Percentiles rank a stretch among this genome's conserved stretches.
Conservation (phyloP, 2,329 filamentous ascomycete species). For the Ustulina deusta region DNA sequence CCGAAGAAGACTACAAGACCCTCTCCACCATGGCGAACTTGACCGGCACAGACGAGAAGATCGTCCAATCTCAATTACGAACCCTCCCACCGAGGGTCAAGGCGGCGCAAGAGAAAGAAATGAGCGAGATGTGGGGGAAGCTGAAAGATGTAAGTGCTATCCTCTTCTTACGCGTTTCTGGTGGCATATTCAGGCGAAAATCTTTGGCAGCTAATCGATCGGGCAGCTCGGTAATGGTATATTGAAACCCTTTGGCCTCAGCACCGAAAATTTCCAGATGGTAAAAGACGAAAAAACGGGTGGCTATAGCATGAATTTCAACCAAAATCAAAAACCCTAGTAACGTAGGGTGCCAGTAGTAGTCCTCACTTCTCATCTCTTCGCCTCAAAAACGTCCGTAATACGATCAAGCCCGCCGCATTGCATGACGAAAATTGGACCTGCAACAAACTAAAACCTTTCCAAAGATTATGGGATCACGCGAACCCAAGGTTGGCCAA, state of each 20-base stretch:
- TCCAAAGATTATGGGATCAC: background rate
- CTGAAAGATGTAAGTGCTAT: conserved; percentile 75
- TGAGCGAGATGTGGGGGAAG: conserved; percentile 98
- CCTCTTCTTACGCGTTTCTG: background rate
- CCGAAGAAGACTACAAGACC: conserved; percentile 81
- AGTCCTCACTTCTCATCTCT: background rate
- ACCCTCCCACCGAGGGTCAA: conserved; percentile 77
- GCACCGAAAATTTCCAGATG: conserved; percentile 95
- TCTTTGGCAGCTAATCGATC: conserved; percentile 12
- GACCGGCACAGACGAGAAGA: conserved; percentile 72
- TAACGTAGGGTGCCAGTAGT: conserved; percentile 13
- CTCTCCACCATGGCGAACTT: conserved; percentile 72
- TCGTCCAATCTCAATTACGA: conserved; percentile 74
- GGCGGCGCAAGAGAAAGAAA: conserved; percentile 85
- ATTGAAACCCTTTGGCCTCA: conserved; percentile 91
- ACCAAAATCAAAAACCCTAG: conserved; percentile 53
- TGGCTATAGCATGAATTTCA: conserved; percentile 94
- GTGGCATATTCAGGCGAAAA: background rate
- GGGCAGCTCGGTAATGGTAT: conserved; percentile 86
- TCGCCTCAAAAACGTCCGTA: background rate
- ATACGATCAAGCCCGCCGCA: background rate
- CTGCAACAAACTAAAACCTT: background rate
- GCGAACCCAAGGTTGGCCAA: background rate
- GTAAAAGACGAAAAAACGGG: conserved; percentile 89
- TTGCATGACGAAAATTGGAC: background rate